These are phyloP conservation scores for Trichoderma sp. DNA, from an alignment of 2,329 filamentous ascomycete species.

Conservation along the genomic window DNA sequence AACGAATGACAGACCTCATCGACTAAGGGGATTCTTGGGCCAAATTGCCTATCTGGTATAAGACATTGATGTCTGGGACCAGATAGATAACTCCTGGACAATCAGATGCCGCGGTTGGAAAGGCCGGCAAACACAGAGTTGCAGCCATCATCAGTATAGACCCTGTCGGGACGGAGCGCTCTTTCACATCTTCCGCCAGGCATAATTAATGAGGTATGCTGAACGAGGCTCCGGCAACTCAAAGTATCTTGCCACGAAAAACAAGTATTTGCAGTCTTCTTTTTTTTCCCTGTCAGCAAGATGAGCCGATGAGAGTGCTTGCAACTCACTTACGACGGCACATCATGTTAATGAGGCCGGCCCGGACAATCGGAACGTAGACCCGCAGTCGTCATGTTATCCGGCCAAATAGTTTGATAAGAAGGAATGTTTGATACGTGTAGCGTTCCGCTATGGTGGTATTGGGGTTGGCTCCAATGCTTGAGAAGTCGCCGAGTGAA, in stretches of 20 bases:
- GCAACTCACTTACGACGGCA: not conserved
- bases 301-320: not conserved
- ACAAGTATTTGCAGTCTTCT: not conserved
- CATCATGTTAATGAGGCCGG: not conserved
- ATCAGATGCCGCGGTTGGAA: not conserved
- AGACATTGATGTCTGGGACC: constrained; percentile 28
- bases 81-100: not conserved
- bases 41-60: not conserved
- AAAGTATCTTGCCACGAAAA: not conserved
- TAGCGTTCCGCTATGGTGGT: not conserved
- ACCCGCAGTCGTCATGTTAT: not conserved
- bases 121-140: too few species aligned
- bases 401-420: not conserved
- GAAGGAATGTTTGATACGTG: constrained; percentile 24
- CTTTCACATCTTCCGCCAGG: not conserved
- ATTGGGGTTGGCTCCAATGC: not conserved
- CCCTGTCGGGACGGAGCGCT: not conserved
- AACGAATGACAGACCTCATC: not conserved
- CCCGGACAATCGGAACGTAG: constrained; percentile 3
- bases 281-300: not conserved
- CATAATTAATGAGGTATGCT: not conserved
- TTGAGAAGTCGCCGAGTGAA: not conserved
- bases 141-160: not conserved
- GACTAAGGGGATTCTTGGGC: constrained; percentile 12
- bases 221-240: not conserved